Percentiles rank a stretch among this genome's conserved stretches.
These are phyloP conservation scores for Coprinopsis marcescibilis DNA, from an alignment of 768 basidiomycete species.

Conservation along the genomic window DNA sequence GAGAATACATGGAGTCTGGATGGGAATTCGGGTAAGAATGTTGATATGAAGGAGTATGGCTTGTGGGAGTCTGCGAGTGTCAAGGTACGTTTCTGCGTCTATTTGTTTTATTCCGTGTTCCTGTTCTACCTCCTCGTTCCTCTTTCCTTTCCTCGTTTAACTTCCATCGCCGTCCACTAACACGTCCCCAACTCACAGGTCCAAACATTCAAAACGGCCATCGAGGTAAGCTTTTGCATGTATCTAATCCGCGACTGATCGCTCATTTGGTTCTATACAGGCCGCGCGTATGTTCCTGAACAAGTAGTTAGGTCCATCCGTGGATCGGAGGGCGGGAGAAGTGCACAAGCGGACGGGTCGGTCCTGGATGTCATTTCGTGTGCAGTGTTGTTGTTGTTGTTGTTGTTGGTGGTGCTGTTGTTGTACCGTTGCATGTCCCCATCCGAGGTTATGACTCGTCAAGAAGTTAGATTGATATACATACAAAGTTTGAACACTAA, in stretches of 20 bases:
- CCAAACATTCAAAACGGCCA: constrained; percentile 94
- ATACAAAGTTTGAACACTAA: no score
- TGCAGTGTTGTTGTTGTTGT: no score
- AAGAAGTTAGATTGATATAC: no score
- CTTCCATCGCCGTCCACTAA: neutral
- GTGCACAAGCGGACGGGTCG: no score
- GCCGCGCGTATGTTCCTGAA: constrained; percentile 83
- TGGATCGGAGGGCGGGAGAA: no score
- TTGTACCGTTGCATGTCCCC: no score
- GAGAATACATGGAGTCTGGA: constrained; percentile 92
- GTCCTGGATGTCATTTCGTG: no score
- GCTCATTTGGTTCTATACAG: no score
- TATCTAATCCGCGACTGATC: neutral
- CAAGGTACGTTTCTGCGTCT: constrained; percentile 47
- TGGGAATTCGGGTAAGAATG: constrained; percentile 92
- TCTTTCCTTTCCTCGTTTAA: neutral
- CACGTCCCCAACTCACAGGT: constrained; percentile 40
- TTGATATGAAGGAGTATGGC: constrained; percentile 93
- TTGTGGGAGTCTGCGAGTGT: constrained; percentile 95
- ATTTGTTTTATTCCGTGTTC: neutral
- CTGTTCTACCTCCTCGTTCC: no score
- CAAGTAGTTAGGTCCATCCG: constrained; percentile 8
- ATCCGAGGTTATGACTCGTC: no score
- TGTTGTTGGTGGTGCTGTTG: no score
- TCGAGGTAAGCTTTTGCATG: constrained; percentile 55